A percentile compares a stretch with the other conserved stretches of the same genome.
Conservation (phyloP, 1,139 yeast genomes). For the Magnusiomyces tetraspermus region DNA sequence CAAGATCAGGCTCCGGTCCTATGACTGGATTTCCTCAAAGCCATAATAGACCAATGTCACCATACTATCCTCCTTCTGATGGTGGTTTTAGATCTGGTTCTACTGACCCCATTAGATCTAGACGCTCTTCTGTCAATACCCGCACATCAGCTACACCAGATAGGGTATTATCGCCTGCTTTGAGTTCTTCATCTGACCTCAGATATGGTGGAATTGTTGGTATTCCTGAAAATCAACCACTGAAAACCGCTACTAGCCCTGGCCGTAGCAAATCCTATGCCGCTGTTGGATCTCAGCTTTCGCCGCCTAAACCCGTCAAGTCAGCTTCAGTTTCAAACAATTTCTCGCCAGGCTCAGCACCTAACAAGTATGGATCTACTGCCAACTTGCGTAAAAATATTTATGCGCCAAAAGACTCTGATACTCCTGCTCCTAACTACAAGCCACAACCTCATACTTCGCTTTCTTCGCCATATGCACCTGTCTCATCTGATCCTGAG, state of each 20-base stretch:
- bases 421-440: neutral
- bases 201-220: conserved; percentile 1
- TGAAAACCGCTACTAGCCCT: conserved; percentile 2
- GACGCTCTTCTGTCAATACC: neutral
- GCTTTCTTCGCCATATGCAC: neutral
- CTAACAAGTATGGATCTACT: conserved; percentile 11
- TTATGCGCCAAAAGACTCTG: conserved; percentile 14
- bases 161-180: neutral
- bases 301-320: conserved; percentile 13
- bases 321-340: conserved; percentile 16
- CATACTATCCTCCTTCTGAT: neutral
- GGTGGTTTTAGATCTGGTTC: conserved; percentile 5
- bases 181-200: neutral
- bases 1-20: neutral
- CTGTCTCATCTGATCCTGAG: neutral
- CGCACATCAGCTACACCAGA: conserved; percentile 2
- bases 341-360: conserved; percentile 15
- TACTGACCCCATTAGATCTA: conserved; percentile 2
- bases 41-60: neutral
- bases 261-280: neutral
- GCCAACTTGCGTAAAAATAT: conserved; percentile 1
- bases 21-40: neutral
- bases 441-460: neutral
- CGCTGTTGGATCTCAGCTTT: neutral
- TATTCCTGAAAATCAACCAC: conserved; percentile 3